phyloP scores from a whole-genome alignment of 2,329 filamentous ascomycete species.

The Leptodontidium sp. region DNA sequence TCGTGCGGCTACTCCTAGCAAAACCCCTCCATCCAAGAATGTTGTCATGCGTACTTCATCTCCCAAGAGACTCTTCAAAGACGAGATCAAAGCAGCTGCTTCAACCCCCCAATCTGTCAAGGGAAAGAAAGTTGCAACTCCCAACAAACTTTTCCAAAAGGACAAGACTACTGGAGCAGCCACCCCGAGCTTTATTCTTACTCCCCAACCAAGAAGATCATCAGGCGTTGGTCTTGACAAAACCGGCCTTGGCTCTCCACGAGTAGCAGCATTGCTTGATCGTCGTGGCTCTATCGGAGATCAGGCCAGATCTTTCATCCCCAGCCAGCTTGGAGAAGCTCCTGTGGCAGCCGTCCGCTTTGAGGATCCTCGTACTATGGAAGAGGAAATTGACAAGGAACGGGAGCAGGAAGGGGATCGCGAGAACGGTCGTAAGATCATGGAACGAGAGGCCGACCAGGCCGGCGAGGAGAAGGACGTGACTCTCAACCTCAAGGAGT shows the following conservation, averaged over 20 bases:
- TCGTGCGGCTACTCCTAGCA: constrained; percentile 57
- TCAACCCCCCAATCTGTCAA: constrained; percentile 43
- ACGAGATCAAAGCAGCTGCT: constrained; percentile 50
- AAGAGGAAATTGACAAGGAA: constrained; percentile 69
- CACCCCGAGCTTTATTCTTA: constrained; percentile 71
- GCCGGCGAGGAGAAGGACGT: constrained; percentile 64
- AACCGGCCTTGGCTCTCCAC: constrained; percentile 77
- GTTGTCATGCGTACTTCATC: constrained; percentile 56
- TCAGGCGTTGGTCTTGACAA: constrained; percentile 76
- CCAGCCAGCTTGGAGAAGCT: constrained; percentile 52
- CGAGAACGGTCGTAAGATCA: constrained; percentile 65
- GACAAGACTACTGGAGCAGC: constrained; percentile 61
- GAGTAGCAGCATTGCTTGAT: constrained; percentile 74
- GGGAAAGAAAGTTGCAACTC: constrained; percentile 48
- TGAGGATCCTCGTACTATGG: constrained; percentile 68
- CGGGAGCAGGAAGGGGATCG: constrained; percentile 66
- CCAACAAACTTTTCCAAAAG: constrained; percentile 61
- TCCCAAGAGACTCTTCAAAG: constrained; percentile 54
- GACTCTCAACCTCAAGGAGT: constrained; percentile 74
- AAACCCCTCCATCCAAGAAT: constrained; percentile 58
- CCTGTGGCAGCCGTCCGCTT: constrained; percentile 68
- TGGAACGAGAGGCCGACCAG: constrained; percentile 60
- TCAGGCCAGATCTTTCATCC: constrained; percentile 67
- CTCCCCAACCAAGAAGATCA: constrained; percentile 65
- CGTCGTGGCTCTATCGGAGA: constrained; percentile 77